Evolutionary conservation across 805 yeast genomes (phyloP).

Genomic region (Lachancea meyersii): DNA sequence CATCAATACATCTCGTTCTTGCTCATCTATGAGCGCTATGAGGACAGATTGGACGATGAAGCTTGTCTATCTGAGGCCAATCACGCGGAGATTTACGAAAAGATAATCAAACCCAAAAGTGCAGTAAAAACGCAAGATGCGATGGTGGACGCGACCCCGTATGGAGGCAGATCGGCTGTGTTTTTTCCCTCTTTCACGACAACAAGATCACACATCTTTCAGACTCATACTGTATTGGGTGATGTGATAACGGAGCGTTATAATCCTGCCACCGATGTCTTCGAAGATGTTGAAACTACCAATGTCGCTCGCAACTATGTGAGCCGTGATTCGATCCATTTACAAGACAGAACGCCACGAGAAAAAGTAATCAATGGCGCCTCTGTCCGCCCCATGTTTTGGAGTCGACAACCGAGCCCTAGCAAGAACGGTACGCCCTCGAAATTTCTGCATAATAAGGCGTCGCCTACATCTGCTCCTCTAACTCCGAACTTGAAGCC

Average conservation of each 20-base stretch:
- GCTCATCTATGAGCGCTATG: conserved; percentile 40
- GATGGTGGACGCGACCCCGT: conserved; percentile 50
- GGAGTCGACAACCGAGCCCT: conserved; percentile 11
- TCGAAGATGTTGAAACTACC: conserved; percentile 17
- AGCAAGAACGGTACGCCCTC: conserved; percentile 5
- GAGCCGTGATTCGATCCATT: background rate
- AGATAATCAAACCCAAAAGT: conserved; percentile 54
- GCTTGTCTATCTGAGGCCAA: conserved; percentile 54
- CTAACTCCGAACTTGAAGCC: conserved; percentile 11
- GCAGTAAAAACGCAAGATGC: conserved; percentile 52
- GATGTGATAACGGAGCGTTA: conserved; percentile 30
- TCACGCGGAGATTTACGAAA: conserved; percentile 55
- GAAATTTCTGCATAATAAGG: background rate
- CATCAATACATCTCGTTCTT: conserved; percentile 37
- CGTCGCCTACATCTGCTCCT: conserved; percentile 12
- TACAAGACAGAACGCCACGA: conserved; percentile 2
- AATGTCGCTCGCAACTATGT: conserved; percentile 7
- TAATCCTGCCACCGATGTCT: conserved; percentile 27
- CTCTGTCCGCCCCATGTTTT: conserved; percentile 5
- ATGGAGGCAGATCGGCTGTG: conserved; percentile 19
- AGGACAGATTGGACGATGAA: conserved; percentile 49
- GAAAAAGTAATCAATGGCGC: conserved; percentile 9
- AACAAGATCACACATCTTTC: conserved; percentile 38
- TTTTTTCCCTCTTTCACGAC: conserved; percentile 30
- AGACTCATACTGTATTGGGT: conserved; percentile 42